A percentile compares a stretch with the other conserved stretches of the same genome.
These are phyloP conservation scores for Pichia sp. DNA, from an alignment of 1,139 yeast genomes.

Conservation along the genomic window DNA sequence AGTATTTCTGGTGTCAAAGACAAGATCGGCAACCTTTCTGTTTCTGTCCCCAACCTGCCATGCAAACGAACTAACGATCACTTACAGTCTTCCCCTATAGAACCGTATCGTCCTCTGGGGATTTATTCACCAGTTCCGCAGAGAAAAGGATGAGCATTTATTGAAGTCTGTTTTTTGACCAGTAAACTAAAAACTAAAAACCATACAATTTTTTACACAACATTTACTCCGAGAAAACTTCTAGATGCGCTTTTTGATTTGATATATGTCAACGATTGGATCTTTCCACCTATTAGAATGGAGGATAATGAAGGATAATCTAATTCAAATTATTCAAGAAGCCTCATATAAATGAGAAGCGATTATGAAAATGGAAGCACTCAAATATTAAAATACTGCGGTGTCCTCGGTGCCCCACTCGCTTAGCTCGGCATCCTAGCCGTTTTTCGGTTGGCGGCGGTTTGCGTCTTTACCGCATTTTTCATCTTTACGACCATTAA, in stretches of 20 bases:
- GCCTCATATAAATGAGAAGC: too few species aligned
- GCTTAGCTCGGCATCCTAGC: background rate
- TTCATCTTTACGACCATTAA: background rate
- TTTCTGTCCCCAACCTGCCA: background rate
- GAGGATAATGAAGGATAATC: too few species aligned
- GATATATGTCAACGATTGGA: too few species aligned
- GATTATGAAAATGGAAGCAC: too few species aligned
- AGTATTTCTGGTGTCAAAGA: background rate
- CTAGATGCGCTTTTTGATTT: too few species aligned
- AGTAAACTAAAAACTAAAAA: too few species aligned
- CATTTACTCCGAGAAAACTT: too few species aligned
- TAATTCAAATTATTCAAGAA: too few species aligned
- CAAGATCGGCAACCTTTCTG: background rate
- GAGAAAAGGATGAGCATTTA: background rate
- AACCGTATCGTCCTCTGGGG: background rate
- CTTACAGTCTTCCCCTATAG: background rate
- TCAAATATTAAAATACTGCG: background rate
- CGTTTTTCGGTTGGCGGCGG: background rate
- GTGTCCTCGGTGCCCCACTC: background rate
- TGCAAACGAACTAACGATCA: background rate
- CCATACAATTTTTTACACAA: too few species aligned
- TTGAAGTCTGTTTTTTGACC: too few species aligned
- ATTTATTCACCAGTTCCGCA: background rate
- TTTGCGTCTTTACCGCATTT: background rate
- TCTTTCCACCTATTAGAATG: too few species aligned